Evolutionary conservation across 1,284 basidiomycete genomes (phyloP).

Genomic region (Crocinoboletus sp.): DNA sequence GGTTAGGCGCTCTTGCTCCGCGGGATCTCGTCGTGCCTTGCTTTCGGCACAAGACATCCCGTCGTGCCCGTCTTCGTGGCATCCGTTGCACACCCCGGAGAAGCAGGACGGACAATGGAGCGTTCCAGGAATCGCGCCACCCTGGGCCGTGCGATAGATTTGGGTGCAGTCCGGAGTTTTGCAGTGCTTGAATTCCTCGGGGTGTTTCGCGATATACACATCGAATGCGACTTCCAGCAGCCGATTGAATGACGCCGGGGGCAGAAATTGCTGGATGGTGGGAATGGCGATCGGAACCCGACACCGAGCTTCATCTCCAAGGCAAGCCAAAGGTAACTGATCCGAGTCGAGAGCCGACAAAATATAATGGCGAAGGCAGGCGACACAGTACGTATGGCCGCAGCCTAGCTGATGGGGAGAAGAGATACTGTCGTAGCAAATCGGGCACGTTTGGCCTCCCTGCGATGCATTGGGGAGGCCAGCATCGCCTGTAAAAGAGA

Average conservation of each 20-base stretch:
- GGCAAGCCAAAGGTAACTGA: conserved; percentile 48
- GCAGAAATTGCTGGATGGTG: conserved; percentile 44
- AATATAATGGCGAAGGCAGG: conserved; percentile 49
- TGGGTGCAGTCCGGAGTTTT: conserved; percentile 54
- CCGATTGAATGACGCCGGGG: conserved; percentile 38
- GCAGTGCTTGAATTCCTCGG: conserved; percentile 48
- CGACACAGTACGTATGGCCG: conserved; percentile 49
- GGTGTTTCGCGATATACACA: conserved; percentile 42
- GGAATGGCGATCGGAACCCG: conserved; percentile 46
- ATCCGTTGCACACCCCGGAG: conserved; percentile 44
- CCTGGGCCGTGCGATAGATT: conserved; percentile 40
- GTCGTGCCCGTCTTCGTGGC: conserved; percentile 48
- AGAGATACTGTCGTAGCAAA: conserved; percentile 45
- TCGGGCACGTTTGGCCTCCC: conserved; percentile 39
- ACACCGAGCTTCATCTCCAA: conserved; percentile 47
- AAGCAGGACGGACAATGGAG: conserved; percentile 50
- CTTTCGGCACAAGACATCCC: conserved; percentile 47
- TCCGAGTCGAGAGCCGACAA: conserved; percentile 41
- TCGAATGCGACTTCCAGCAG: conserved; percentile 44
- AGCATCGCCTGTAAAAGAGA: conserved; percentile 31
- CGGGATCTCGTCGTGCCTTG: conserved; percentile 31
- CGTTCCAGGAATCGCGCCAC: conserved; percentile 25
- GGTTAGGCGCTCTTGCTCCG: conserved; percentile 43
- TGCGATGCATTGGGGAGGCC: conserved; percentile 8
- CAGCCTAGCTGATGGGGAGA: conserved; percentile 45